Conservation (phyloP, 2,329 filamentous ascomycete genomes). For the Alternaria viburni region DNA sequence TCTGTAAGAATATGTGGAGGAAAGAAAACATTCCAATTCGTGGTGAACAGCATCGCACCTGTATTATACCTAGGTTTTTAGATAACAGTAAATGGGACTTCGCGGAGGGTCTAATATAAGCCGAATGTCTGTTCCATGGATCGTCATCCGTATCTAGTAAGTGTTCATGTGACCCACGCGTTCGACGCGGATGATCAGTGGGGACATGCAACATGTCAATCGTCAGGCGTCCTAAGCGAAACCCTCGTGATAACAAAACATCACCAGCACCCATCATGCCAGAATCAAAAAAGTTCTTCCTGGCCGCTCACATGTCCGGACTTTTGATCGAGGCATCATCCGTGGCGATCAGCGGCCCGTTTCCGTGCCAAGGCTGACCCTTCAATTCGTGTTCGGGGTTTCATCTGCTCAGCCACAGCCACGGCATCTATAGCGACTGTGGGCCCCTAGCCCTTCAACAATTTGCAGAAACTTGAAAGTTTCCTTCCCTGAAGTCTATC, state of each 20-base stretch:
- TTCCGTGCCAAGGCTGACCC: constrained; percentile 11
- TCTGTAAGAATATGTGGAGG: not conserved
- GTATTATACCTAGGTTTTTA: not conserved
- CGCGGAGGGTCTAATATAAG: not conserved
- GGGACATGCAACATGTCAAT: not conserved
- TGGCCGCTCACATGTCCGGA: not conserved
- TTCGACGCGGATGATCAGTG: not conserved
- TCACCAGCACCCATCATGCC: not conserved
- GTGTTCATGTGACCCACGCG: constrained; percentile 2
- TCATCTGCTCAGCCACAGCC: constrained; percentile 21
- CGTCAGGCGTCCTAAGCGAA: not conserved
- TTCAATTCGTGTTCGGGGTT: constrained; percentile 14
- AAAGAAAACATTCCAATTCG: not conserved
- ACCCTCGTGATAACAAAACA: not conserved
- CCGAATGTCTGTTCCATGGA: not conserved
- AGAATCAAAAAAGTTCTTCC: not conserved
- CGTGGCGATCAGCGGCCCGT: constrained; percentile 10
- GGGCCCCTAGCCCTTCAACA: constrained; percentile 7
- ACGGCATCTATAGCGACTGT: constrained; percentile 5
- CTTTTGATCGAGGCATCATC: not conserved
- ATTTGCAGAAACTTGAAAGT: not conserved
- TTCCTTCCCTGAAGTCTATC: not conserved
- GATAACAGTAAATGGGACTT: not conserved
- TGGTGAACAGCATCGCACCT: not conserved
- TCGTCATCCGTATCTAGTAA: not conserved